A percentile compares a stretch with the other conserved stretches of the same genome.
phyloP scores from a whole-genome alignment of 805 yeast genomes.

The Scheffersomyces lignosus region DNA sequence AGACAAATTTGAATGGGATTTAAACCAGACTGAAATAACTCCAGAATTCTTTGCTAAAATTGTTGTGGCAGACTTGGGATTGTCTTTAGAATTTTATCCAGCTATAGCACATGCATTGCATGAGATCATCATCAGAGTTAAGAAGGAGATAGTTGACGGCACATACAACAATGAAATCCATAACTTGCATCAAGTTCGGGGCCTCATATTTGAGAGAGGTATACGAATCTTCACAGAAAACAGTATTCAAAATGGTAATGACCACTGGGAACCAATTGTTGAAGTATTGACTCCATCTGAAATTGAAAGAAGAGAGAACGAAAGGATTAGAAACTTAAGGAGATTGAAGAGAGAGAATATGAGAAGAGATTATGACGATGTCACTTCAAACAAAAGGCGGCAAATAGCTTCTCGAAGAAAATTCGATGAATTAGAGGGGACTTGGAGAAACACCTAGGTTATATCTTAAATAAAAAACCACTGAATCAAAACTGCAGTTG shows the following conservation, averaged over 20 bases:
- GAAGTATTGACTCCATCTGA: conserved; percentile 89
- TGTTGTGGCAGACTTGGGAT: conserved; percentile 82
- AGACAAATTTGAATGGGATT: conserved; percentile 95
- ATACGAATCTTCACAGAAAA: conserved; percentile 50
- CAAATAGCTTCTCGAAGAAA: conserved; percentile 47
- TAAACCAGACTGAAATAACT: conserved; percentile 51
- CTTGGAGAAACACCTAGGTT: conserved; percentile 10
- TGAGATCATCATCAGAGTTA: conserved; percentile 73
- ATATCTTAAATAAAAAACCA: too few species aligned
- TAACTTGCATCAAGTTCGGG: conserved; percentile 42
- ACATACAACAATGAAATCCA: conserved; percentile 42
- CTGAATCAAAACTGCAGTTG: too few species aligned
- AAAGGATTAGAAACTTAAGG: conserved; percentile 87
- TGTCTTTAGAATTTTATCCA: conserved; percentile 81
- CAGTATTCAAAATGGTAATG: conserved; percentile 75
- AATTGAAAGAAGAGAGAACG: conserved; percentile 92
- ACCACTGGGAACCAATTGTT: conserved; percentile 83
- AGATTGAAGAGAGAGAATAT: conserved; percentile 90
- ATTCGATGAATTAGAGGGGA: conserved; percentile 50
- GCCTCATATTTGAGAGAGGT: conserved; percentile 44
- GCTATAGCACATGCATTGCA: conserved; percentile 87
- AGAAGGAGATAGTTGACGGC: conserved; percentile 76
- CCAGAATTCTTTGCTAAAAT: conserved; percentile 84
- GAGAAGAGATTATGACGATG: conserved; percentile 52
- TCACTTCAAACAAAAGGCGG: conserved; percentile 31